Conservation (phyloP, 208 protist genomes). For the Leishmania amazonensis region DNA sequence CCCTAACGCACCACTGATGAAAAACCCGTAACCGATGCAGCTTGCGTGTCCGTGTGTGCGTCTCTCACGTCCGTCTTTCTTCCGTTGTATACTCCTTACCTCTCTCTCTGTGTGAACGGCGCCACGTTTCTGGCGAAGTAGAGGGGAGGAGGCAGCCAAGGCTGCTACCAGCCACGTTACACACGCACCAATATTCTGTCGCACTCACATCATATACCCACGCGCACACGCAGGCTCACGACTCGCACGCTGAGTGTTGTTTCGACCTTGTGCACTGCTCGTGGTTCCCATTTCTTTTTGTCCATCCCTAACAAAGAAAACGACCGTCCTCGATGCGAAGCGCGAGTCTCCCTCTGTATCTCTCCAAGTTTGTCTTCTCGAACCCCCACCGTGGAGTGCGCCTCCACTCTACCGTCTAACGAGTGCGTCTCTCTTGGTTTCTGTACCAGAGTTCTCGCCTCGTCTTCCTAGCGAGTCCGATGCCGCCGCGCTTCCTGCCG, state of each 20-base stretch:
- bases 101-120: neutral
- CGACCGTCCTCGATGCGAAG: neutral
- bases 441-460: neutral
- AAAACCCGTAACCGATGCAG: neutral
- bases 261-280: neutral
- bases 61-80: neutral
- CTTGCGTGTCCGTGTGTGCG: neutral
- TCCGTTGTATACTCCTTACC: neutral
- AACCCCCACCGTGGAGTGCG: neutral
- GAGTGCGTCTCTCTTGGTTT: neutral
- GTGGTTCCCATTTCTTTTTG: neutral
- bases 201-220: neutral
- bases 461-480: neutral
- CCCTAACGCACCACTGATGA: neutral
- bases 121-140: neutral
- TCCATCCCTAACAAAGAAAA: neutral
- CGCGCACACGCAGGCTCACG: neutral
- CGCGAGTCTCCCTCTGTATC: neutral
- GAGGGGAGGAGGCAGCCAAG: neutral
- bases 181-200: neutral
- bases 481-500: neutral
- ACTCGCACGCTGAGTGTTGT: neutral
- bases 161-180: neutral
- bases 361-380: neutral
- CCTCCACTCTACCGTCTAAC: neutral